A percentile compares a stretch with the other conserved stretches of the same genome.
Conservation (phyloP, 202 grass and related monocot species). For the Saccharum hybrid region DNA sequence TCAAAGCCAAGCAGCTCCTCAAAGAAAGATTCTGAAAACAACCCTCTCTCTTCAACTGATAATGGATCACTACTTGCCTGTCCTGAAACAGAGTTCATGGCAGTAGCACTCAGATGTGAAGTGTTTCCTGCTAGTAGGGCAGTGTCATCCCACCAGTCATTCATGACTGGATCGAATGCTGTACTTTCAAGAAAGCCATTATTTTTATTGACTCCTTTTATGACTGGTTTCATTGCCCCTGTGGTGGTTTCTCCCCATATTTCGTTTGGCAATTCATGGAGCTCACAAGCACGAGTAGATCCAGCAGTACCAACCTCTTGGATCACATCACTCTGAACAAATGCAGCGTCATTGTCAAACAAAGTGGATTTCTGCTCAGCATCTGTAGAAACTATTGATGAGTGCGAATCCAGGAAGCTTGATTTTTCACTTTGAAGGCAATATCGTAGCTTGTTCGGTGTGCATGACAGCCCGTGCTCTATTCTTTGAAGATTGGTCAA, state of each 20-base stretch:
- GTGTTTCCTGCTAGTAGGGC: slow-evolving; percentile 48
- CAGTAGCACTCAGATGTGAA: slow-evolving; percentile 49
- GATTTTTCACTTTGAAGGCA: slow-evolving; percentile 40
- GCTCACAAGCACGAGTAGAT: slow-evolving; percentile 42
- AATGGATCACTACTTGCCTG: slow-evolving; percentile 42
- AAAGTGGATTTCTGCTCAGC: slow-evolving; percentile 40
- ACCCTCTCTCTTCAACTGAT: slow-evolving; percentile 42
- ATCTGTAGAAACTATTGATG: slow-evolving; percentile 45
- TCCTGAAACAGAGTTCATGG: slow-evolving; percentile 46
- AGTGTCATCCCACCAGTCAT: slow-evolving; percentile 72
- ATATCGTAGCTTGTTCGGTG: slow-evolving; percentile 39
- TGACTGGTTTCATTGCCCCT: slow-evolving; percentile 14
- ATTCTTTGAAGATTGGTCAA: slow-evolving; percentile 53
- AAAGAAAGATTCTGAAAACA: slow-evolving; percentile 64
- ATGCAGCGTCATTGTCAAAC: slow-evolving; percentile 36
- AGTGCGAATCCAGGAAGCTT: slow-evolving; percentile 41
- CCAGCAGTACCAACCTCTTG: slow-evolving; percentile 11
- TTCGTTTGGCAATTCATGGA: slow-evolving; percentile 38
- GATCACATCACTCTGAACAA: slow-evolving; percentile 41
- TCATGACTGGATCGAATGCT: slow-evolving; percentile 53
- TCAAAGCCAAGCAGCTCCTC: slow-evolving; percentile 70
- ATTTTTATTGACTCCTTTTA: slow-evolving; percentile 35
- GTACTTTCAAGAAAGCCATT: slow-evolving; percentile 56
- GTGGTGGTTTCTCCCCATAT: slow-evolving; percentile 38
- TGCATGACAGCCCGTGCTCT: slow-evolving; percentile 40